Percentiles rank a stretch among this genome's conserved stretches.
Evolutionary conservation across 176 grass and related monocot species (phyloP).

Genomic region (Olyra latifolia): DNA sequence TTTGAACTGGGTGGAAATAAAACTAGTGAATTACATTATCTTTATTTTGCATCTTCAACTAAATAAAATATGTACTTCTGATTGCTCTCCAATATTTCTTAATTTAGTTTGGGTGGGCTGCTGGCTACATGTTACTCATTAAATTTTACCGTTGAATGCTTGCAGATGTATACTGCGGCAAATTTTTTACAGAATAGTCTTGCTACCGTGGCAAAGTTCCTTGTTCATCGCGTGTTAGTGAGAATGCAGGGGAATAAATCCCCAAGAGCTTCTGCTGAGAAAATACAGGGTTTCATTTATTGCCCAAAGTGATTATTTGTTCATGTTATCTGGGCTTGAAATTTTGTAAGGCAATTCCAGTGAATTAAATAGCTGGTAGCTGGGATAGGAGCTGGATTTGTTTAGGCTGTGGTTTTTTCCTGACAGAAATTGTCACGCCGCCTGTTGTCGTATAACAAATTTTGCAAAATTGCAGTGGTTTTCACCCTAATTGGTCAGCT

Average conservation of each 20-base stretch:
- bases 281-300: slow-evolving; percentile 41
- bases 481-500: slow-evolving; percentile 8
- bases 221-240: slow-evolving; percentile 23
- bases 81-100: background rate
- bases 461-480: slow-evolving; percentile 21
- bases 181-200: slow-evolving; percentile 29
- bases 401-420: slow-evolving; percentile 53
- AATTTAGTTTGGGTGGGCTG: slow-evolving; percentile 4
- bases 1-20: background rate
- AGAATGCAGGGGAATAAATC: slow-evolving; percentile 31
- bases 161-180: slow-evolving; percentile 49
- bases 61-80: background rate
- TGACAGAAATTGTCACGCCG: slow-evolving; percentile 46
- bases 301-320: slow-evolving; percentile 10
- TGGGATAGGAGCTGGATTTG: slow-evolving; percentile 1
- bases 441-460: slow-evolving; percentile 44
- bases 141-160: slow-evolving; percentile 6
- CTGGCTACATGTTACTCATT: slow-evolving; percentile 19
- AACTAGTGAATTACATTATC: background rate
- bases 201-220: slow-evolving; percentile 31
- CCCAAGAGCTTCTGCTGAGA: slow-evolving; percentile 23
- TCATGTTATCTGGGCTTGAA: slow-evolving; percentile 23
- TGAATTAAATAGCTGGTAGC: slow-evolving; percentile 13
- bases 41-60: background rate
- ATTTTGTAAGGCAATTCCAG: slow-evolving; percentile 35